phyloP scores from a whole-genome alignment of 2,329 filamentous ascomycete species.

The Mycosphaerella sp. region DNA sequence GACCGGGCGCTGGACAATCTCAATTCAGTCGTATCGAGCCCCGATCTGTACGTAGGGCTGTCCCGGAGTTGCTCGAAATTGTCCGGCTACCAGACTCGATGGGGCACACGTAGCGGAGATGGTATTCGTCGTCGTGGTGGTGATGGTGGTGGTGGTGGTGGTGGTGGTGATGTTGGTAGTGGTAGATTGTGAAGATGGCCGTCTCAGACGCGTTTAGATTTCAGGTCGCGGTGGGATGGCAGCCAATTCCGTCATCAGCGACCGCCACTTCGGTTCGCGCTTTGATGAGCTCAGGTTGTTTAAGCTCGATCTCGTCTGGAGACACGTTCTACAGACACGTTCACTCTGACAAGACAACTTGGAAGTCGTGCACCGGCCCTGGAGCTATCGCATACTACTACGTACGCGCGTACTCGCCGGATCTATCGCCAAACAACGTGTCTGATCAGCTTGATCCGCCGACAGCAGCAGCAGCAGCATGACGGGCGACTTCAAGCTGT shows the following conservation, averaged over 20 bases:
- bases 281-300: neutral
- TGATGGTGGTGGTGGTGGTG: too few relatives aligned
- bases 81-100: too few relatives aligned
- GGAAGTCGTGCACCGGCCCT: neutral
- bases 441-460: neutral
- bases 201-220: too few relatives aligned
- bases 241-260: neutral
- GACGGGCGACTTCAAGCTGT: constrained; percentile 78
- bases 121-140: too few relatives aligned
- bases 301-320: neutral
- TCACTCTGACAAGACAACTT: neutral
- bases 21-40: too few relatives aligned
- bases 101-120: too few relatives aligned
- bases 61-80: too few relatives aligned
- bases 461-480: constrained; percentile 41
- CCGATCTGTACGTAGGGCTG: too few relatives aligned
- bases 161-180: too few relatives aligned
- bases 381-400: neutral
- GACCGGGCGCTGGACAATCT: too few relatives aligned
- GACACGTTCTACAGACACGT: neutral
- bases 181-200: too few relatives aligned
- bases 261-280: neutral
- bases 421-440: neutral
- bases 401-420: neutral
- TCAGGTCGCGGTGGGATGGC: neutral